Percentiles rank a stretch among this genome's conserved stretches.
Evolutionary conservation across 129 eudicot species (phyloP).

Genomic region (Helichrysum umbraculigerum): DNA sequence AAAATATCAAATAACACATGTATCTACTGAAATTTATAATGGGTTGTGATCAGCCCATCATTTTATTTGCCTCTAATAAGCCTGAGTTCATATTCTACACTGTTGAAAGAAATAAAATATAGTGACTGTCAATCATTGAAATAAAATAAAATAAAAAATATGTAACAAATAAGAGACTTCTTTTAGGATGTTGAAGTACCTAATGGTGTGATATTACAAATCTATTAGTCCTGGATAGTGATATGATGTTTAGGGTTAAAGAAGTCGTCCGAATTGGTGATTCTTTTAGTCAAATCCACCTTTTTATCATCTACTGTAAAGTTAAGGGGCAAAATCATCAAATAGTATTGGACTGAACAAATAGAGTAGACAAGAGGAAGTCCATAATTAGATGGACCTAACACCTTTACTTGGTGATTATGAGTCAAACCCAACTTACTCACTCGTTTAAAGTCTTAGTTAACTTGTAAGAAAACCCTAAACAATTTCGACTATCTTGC

Average conservation of each 20-base stretch:
- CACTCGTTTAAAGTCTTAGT: constrained; percentile 17
- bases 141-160: too few relatives aligned
- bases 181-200: too few relatives aligned
- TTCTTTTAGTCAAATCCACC: background rate
- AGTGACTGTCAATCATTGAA: background rate
- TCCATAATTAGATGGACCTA: constrained; percentile 38
- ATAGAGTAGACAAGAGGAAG: constrained; percentile 19
- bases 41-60: background rate
- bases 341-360: constrained; percentile 14
- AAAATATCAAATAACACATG: constrained; percentile 25
- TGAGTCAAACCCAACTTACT: constrained; percentile 41
- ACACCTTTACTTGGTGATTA: constrained; percentile 16
- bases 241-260: background rate
- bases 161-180: too few relatives aligned
- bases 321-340: background rate
- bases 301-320: too few relatives aligned
- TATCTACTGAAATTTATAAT: constrained; percentile 1
- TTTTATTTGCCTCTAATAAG: background rate
- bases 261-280: background rate
- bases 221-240: background rate
- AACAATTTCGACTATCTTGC: background rate
- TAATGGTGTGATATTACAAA: background rate
- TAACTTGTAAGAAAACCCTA: constrained; percentile 21
- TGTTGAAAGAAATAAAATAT: too few relatives aligned
- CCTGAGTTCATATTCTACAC: background rate